Conservation (phyloP, 768 basidiomycete genomes). For the Termitomyces sp. region DNA sequence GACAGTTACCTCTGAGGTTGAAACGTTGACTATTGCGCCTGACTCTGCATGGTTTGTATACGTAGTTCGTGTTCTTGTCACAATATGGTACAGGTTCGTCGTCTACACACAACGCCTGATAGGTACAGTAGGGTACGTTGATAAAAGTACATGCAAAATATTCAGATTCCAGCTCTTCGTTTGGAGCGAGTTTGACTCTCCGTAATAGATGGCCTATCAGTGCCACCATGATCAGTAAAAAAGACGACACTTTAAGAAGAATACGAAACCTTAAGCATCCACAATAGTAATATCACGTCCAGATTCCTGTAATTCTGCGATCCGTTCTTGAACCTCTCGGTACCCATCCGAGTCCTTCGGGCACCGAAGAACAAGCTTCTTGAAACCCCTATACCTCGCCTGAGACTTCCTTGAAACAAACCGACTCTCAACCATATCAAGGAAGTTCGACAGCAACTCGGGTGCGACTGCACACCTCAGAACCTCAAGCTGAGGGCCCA, state of each 20-base stretch:
- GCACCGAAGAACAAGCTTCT: slow-evolving; percentile 10
- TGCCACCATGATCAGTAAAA: background rate
- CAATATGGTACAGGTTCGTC: background rate
- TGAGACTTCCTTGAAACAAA: slow-evolving; percentile 7
- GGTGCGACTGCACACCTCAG: slow-evolving; percentile 12
- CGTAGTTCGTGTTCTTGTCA: background rate
- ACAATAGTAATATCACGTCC: slow-evolving; percentile 9
- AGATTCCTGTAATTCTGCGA: slow-evolving; percentile 4
- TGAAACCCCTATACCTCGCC: slow-evolving; percentile 13
- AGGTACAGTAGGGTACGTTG: background rate
- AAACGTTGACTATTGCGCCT: no score
- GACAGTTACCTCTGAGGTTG: background rate
- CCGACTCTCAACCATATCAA: slow-evolving; percentile 18
- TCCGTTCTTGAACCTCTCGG: slow-evolving; percentile 1
- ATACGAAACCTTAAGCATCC: background rate
- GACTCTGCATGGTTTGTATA: background rate
- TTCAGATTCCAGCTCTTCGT: background rate
- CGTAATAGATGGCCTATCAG: no score
- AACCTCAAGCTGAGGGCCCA: slow-evolving; percentile 8
- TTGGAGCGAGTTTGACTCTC: background rate
- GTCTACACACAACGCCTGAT: background rate
- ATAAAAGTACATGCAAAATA: background rate
- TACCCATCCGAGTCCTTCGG: slow-evolving; percentile 5
- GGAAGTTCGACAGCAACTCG: slow-evolving; percentile 7
- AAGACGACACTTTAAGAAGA: background rate